A percentile compares a stretch with the other conserved stretches of the same genome.
Conservation (phyloP, 2,329 filamentous ascomycete species). For the Botrytis galanthina region DNA sequence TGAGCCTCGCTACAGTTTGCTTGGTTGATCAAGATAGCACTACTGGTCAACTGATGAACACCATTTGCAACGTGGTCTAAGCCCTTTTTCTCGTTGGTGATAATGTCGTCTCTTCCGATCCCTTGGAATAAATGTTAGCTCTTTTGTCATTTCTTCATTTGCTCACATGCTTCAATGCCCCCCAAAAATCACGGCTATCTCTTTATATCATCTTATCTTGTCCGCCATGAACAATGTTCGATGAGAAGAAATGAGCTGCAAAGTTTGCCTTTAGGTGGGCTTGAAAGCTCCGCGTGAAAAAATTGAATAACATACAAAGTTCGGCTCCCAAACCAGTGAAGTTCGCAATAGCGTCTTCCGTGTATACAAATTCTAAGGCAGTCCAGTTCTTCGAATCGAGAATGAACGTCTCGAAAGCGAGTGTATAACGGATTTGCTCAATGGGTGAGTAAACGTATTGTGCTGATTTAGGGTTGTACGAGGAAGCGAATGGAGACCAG, state of each 20-base stretch:
- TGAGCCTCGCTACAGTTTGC: background rate
- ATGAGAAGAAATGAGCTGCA: fast-evolving
- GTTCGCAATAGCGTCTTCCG: constrained; percentile 10
- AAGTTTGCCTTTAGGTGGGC: background rate
- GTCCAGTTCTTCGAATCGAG: constrained; percentile 15
- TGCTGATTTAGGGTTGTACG: background rate
- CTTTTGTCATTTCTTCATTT: background rate
- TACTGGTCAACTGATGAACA: constrained; percentile 8
- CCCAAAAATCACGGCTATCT: background rate
- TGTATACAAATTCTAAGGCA: background rate
- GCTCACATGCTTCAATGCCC: background rate
- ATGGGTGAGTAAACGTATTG: constrained; percentile 7
- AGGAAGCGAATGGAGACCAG: background rate
- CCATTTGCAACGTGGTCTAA: background rate
- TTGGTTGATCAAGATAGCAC: constrained; percentile 9
- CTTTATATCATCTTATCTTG: background rate
- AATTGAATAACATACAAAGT: constrained; percentile 10
- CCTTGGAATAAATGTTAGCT: background rate
- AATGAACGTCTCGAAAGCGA: constrained; percentile 9
- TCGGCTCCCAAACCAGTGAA: constrained; percentile 10
- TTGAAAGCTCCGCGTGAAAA: background rate
- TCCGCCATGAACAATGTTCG: background rate
- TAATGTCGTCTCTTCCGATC: background rate
- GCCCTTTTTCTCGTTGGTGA: background rate
- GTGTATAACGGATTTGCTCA: constrained; percentile 19